phyloP scores from a whole-genome alignment of 1,284 basidiomycete genomes.

The Ustilago hordei region DNA sequence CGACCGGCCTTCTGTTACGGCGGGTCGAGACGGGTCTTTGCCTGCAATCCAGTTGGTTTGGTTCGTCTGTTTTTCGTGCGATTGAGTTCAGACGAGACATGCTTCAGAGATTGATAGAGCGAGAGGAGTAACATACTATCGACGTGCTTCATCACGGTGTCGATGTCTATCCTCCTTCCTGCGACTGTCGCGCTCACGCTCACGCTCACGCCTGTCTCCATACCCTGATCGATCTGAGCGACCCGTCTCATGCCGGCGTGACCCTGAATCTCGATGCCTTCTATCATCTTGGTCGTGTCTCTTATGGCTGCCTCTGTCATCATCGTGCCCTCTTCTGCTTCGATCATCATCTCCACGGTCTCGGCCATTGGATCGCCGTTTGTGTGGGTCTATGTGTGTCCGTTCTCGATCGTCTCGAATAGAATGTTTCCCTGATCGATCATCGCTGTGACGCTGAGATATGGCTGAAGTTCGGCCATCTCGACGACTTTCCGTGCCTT shows the following conservation, averaged over 20 bases:
- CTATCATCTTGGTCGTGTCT: conserved; percentile 16
- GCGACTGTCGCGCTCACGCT: conserved; percentile 16
- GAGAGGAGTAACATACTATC: not conserved
- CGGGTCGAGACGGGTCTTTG: no score
- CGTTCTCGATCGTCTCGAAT: not conserved
- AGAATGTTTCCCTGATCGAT: not conserved
- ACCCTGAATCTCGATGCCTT: conserved; percentile 14
- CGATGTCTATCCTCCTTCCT: conserved; percentile 11
- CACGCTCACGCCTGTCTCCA: conserved; percentile 13
- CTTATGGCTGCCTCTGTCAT: conserved; percentile 15
- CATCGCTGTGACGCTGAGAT: not conserved
- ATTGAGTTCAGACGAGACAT: not conserved
- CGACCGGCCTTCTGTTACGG: no score
- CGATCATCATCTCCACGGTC: conserved; percentile 8
- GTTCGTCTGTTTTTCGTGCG: no score
- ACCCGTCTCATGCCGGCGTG: conserved; percentile 18
- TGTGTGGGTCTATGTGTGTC: conserved; percentile 2
- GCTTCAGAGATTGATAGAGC: not conserved
- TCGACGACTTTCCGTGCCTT: conserved; percentile 2
- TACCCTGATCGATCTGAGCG: conserved; percentile 18
- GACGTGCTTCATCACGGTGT: conserved; percentile 13
- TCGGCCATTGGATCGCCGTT: conserved; percentile 5
- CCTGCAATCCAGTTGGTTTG: no score
- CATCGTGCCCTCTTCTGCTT: conserved; percentile 10
- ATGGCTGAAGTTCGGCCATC: not conserved